Percentiles rank a stretch among this genome's conserved stretches.
Conservation (phyloP, 2,329 filamentous ascomycete species). For the Drechslera avenae region DNA sequence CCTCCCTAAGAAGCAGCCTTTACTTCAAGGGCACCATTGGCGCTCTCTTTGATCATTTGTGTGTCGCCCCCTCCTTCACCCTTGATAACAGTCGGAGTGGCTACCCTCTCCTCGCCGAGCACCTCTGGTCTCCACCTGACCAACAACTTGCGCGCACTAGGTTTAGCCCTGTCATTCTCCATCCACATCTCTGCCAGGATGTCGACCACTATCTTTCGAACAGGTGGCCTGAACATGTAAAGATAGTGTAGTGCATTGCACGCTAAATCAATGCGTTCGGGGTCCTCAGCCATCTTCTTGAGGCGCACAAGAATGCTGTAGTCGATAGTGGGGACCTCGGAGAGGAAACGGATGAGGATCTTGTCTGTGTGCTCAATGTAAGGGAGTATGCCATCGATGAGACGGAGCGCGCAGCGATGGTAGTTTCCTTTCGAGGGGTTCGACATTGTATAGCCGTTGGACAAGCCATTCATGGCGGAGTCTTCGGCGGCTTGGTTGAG, state of each 20-base stretch:
- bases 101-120: constrained; percentile 34
- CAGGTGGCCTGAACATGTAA: constrained; percentile 59
- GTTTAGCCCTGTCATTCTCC: constrained; percentile 53
- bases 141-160: constrained; percentile 59
- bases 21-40: constrained; percentile 37
- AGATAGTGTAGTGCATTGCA: constrained; percentile 62
- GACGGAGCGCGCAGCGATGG: constrained; percentile 74
- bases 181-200: constrained; percentile 64
- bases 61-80: constrained; percentile 20
- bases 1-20: constrained; percentile 28
- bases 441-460: constrained; percentile 54
- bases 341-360: constrained; percentile 85
- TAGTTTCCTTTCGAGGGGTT: constrained; percentile 62
- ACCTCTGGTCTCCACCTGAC: constrained; percentile 60
- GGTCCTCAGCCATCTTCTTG: constrained; percentile 65
- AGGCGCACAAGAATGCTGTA: constrained; percentile 73
- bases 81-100: constrained; percentile 25
- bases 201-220: constrained; percentile 62
- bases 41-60: constrained; percentile 27
- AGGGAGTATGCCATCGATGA: constrained; percentile 87
- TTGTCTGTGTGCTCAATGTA: constrained; percentile 93
- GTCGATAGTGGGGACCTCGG: constrained; percentile 84
- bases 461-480: constrained; percentile 35
- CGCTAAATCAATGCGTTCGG: constrained; percentile 65
- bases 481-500: constrained; percentile 47